These are phyloP conservation scores for Capsicum baccatum DNA, from an alignment of 257 asterid species.

Conservation along the genomic window DNA sequence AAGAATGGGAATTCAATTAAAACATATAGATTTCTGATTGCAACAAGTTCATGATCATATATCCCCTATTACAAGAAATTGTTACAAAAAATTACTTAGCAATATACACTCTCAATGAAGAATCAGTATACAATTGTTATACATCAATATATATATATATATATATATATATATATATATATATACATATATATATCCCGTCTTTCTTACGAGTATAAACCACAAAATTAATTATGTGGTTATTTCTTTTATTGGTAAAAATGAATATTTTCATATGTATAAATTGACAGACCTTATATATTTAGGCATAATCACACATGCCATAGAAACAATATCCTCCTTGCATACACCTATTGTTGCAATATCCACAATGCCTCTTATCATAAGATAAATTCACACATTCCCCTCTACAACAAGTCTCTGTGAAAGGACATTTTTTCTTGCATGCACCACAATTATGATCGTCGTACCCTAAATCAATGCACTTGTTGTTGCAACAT, in stretches of 20 bases:
- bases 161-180: background rate
- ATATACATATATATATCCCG: background rate
- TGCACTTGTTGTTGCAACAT: constrained; percentile 70
- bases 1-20: background rate
- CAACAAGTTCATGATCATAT: background rate
- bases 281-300: background rate
- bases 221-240: background rate
- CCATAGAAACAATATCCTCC: constrained; percentile 62
- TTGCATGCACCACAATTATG: constrained; percentile 70
- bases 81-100: background rate
- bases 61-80: background rate
- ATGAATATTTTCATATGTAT: background rate
- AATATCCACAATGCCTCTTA: constrained; percentile 63
- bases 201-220: background rate
- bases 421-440: constrained; percentile 53
- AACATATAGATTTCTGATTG: no score
- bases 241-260: background rate
- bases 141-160: background rate
- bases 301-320: constrained; percentile 62
- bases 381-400: constrained; percentile 61
- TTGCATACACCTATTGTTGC: constrained; percentile 54
- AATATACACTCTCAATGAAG: constrained; percentile 1
- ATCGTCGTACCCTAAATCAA: constrained; percentile 51
- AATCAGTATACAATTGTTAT: background rate
- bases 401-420: constrained; percentile 64